Conservation (phyloP, 1,284 basidiomycete species). For the Laetiporus sulphureus region DNA sequence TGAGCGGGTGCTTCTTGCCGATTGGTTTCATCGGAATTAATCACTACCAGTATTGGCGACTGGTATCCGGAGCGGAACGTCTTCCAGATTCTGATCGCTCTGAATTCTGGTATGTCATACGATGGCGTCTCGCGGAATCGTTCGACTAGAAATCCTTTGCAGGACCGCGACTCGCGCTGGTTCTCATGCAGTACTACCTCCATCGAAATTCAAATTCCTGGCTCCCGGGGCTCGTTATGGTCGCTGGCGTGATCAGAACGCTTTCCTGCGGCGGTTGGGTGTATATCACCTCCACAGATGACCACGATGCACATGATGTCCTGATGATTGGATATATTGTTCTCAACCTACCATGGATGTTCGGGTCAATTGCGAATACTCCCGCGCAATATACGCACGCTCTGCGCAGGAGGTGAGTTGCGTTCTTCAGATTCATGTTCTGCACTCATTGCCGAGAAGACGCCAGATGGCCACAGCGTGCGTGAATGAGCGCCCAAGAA, state of each 20-base stretch:
- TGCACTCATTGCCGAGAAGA: slow-evolving; percentile 28
- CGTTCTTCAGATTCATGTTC: background rate
- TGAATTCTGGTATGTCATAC: slow-evolving; percentile 66
- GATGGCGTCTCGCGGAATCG: slow-evolving; percentile 10
- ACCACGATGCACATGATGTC: slow-evolving; percentile 81
- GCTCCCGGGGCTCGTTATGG: slow-evolving; percentile 51
- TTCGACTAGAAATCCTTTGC: background rate
- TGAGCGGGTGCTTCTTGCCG: slow-evolving; percentile 30
- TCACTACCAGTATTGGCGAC: slow-evolving; percentile 68
- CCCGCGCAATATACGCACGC: slow-evolving; percentile 32
- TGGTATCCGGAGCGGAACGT: slow-evolving; percentile 87
- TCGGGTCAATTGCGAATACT: slow-evolving; percentile 58
- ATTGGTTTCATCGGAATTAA: too few species aligned
- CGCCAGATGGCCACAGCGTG: slow-evolving; percentile 45
- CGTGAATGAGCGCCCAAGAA: slow-evolving; percentile 15
- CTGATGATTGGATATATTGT: slow-evolving; percentile 86
- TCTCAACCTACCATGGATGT: slow-evolving; percentile 86
- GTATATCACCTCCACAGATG: slow-evolving; percentile 80
- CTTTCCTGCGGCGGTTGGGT: slow-evolving; percentile 91
- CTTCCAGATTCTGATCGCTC: slow-evolving; percentile 88
- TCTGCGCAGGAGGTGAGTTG: slow-evolving; percentile 45
- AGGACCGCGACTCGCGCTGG: slow-evolving; percentile 78
- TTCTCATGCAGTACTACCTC: slow-evolving; percentile 69
- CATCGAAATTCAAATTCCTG: slow-evolving; percentile 37
- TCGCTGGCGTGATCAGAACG: slow-evolving; percentile 70